Percentiles rank a stretch among this genome's conserved stretches.
Evolutionary conservation across 257 asterid genomes (phyloP).

Genomic region (Plantago ovata): DNA sequence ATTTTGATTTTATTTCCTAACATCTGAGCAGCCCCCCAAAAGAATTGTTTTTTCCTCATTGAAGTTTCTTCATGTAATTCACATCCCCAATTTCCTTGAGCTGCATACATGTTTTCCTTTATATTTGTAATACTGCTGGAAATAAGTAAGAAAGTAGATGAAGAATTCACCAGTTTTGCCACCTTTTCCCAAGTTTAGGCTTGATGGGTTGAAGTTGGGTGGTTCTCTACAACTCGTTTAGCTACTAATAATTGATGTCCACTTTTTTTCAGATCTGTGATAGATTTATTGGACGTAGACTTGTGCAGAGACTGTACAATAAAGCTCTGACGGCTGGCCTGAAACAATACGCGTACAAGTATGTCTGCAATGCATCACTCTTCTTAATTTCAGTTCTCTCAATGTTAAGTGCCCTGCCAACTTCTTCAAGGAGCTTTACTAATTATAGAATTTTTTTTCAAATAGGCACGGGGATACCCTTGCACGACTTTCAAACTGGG

Average conservation of each 20-base stretch:
- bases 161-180: no score
- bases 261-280: slow-evolving; percentile 42
- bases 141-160: no score
- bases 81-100: no score
- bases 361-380: slow-evolving; percentile 24
- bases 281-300: slow-evolving; percentile 54
- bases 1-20: no score
- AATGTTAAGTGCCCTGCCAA: neutral
- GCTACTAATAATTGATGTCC: neutral
- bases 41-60: no score
- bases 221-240: neutral
- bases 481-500: slow-evolving; percentile 64
- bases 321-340: slow-evolving; percentile 46
- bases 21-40: no score
- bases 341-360: slow-evolving; percentile 52
- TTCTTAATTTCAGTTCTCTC: neutral
- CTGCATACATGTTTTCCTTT: no score
- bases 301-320: slow-evolving; percentile 49
- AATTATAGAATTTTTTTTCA: slow-evolving; percentile 2
- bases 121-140: no score
- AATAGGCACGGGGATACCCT: slow-evolving; percentile 49
- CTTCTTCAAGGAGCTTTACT: neutral
- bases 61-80: no score
- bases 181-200: no score
- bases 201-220: no score